Conservation (phyloP, 805 yeast genomes). For the Jamesozyma piceae region DNA sequence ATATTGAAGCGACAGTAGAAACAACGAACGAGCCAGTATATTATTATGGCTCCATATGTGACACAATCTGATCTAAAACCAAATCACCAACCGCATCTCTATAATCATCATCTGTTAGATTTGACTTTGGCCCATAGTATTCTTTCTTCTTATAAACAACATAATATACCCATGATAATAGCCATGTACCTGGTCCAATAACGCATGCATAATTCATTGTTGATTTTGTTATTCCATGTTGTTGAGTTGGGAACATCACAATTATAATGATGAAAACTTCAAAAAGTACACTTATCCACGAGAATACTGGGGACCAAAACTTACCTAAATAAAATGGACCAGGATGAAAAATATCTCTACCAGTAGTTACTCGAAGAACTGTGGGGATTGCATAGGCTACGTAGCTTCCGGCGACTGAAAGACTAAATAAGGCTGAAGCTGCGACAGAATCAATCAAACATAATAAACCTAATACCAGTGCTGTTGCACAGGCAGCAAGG, state of each 20-base stretch:
- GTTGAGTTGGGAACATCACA: constrained; percentile 50
- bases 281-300: constrained; percentile 42
- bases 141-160: constrained; percentile 41
- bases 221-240: constrained; percentile 24
- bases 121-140: constrained; percentile 47
- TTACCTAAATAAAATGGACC: constrained; percentile 62
- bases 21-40: too few relatives aligned
- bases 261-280: constrained; percentile 44
- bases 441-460: constrained; percentile 36
- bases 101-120: constrained; percentile 25
- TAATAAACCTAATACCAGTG: constrained; percentile 33
- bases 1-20: too few relatives aligned
- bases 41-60: constrained; percentile 4
- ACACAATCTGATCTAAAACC: constrained; percentile 18
- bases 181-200: constrained; percentile 54
- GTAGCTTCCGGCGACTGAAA: constrained; percentile 36
- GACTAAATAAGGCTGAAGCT: constrained; percentile 37
- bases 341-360: constrained; percentile 44
- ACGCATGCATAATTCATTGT: constrained; percentile 68
- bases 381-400: constrained; percentile 36
- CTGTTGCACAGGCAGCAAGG: constrained; percentile 32
- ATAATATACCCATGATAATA: constrained; percentile 45
- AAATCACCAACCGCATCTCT: constrained; percentile 22
- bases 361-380: constrained; percentile 34
- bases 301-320: constrained; percentile 36